Evolutionary conservation across 2,329 filamentous ascomycete species (phyloP).

Genomic region (Corynespora cassiicola): DNA sequence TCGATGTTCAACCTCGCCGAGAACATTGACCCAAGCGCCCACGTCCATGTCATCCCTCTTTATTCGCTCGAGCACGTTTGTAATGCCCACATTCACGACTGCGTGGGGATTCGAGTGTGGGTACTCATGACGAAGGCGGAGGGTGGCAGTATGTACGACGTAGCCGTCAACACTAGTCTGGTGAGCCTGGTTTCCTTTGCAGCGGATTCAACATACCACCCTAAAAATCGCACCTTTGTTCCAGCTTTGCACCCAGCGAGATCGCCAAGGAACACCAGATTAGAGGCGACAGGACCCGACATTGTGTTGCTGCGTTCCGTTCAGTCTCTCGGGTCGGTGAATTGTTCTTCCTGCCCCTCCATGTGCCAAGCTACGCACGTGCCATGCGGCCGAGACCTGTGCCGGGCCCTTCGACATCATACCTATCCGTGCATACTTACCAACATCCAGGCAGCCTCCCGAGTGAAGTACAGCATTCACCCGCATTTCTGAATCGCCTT

Average conservation of each 20-base stretch:
- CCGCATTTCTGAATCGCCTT: no score
- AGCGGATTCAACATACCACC: constrained; percentile 70
- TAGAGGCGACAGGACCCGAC: constrained; percentile 62
- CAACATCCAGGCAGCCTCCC: no score
- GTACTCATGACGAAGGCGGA: constrained; percentile 73
- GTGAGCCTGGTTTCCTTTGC: constrained; percentile 4
- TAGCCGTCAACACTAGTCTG: constrained; percentile 65
- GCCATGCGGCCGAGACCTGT: constrained; percentile 9
- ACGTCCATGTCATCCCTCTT: constrained; percentile 68
- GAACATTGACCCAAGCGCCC: constrained; percentile 88
- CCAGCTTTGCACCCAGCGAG: constrained; percentile 56
- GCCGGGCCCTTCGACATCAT: constrained; percentile 16
- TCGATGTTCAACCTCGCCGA: constrained; percentile 71
- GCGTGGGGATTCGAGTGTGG: constrained; percentile 51
- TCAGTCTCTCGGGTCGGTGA: constrained; percentile 2
- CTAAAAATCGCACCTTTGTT: constrained; percentile 91
- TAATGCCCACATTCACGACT: constrained; percentile 71
- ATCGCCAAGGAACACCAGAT: constrained; percentile 56
- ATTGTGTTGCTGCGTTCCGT: constrained; percentile 16
- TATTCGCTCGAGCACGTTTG: constrained; percentile 71
- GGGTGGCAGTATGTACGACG: constrained; percentile 61
- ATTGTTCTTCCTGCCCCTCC: constrained; percentile 2
- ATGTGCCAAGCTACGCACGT: constrained; percentile 17
- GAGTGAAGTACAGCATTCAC: no score
- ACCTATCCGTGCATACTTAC: no score